Evolutionary conservation across 805 yeast species (phyloP).

Genomic region (Wickerhamomyces rabaulensis): DNA sequence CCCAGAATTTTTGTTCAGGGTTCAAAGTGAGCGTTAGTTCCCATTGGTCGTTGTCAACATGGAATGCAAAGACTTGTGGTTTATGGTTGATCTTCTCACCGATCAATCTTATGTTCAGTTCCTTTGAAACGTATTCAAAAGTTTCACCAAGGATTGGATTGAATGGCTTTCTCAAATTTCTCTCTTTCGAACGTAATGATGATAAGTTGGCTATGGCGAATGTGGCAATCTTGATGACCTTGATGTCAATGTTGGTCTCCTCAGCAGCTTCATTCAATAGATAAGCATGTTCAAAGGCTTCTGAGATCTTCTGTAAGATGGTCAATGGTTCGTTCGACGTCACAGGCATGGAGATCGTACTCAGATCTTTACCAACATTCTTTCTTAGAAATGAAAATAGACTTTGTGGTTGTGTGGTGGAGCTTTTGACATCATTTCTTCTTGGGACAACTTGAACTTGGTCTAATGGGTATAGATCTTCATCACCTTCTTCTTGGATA

Average conservation of each 20-base stretch:
- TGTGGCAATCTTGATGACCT: constrained; percentile 64
- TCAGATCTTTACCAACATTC: constrained; percentile 87
- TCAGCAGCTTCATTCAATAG: constrained; percentile 57
- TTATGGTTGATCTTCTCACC: constrained; percentile 86
- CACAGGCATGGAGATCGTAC: constrained; percentile 88
- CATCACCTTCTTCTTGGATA: constrained; percentile 4
- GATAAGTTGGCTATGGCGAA: constrained; percentile 79
- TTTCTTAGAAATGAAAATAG: constrained; percentile 74
- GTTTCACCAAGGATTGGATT: constrained; percentile 95
- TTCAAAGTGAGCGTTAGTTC: constrained; percentile 54
- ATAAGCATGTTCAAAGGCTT: constrained; percentile 69
- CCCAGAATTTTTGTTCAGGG: constrained; percentile 91
- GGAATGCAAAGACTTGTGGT: constrained; percentile 81
- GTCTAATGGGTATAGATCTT: constrained; percentile 68
- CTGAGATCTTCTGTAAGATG: constrained; percentile 73
- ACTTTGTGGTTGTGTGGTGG: constrained; percentile 73
- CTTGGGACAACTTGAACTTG: constrained; percentile 38
- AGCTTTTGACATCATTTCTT: constrained; percentile 52
- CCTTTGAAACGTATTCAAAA: constrained; percentile 83
- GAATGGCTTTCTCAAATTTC: constrained; percentile 85
- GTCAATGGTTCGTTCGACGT: constrained; percentile 89
- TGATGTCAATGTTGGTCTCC: constrained; percentile 43
- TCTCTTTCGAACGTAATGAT: constrained; percentile 62
- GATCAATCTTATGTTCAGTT: constrained; percentile 64
- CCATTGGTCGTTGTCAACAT: constrained; percentile 74